phyloP scores from a whole-genome alignment of 495 filamentous ascomycete genomes.

The Penicillium goetzii region DNA sequence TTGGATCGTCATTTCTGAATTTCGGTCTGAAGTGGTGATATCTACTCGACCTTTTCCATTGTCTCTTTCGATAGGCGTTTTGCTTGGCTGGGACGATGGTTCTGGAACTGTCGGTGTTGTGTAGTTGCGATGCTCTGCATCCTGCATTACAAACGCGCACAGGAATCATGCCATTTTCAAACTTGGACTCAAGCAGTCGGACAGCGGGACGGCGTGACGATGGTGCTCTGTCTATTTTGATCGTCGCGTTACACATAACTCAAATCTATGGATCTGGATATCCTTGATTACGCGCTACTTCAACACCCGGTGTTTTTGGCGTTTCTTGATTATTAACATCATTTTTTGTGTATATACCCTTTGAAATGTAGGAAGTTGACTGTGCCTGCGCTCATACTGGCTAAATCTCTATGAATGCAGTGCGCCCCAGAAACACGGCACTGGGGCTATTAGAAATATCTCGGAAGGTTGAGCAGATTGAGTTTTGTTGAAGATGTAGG shows the following conservation, averaged over 20 bases:
- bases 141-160: neutral
- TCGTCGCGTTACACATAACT: slow-evolving; percentile 17
- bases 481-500: slow-evolving; percentile 13
- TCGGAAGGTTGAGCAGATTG: slow-evolving; percentile 5
- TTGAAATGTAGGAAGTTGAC: slow-evolving; percentile 10
- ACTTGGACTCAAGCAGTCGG: slow-evolving; percentile 1
- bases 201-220: slow-evolving; percentile 9
- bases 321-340: slow-evolving; percentile 2
- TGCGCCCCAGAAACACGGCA: neutral
- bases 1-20: slow-evolving; percentile 35
- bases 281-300: slow-evolving; percentile 19
- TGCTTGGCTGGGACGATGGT: neutral
- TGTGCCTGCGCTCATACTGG: slow-evolving; percentile 2
- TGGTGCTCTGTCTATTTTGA: slow-evolving; percentile 11
- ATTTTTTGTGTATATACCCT: slow-evolving; percentile 18
- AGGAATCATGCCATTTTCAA: neutral
- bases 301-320: slow-evolving; percentile 8
- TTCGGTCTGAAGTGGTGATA: neutral
- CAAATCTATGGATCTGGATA: slow-evolving; percentile 27
- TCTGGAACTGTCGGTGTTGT: slow-evolving; percentile 1
- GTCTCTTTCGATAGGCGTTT: neutral
- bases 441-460: slow-evolving; percentile 2
- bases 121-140: neutral
- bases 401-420: slow-evolving; percentile 10
- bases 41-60: neutral